These are phyloP conservation scores for Phytopythium kandeliae DNA, from an alignment of 352 stramenopile genomes.

Conservation along the genomic window DNA sequence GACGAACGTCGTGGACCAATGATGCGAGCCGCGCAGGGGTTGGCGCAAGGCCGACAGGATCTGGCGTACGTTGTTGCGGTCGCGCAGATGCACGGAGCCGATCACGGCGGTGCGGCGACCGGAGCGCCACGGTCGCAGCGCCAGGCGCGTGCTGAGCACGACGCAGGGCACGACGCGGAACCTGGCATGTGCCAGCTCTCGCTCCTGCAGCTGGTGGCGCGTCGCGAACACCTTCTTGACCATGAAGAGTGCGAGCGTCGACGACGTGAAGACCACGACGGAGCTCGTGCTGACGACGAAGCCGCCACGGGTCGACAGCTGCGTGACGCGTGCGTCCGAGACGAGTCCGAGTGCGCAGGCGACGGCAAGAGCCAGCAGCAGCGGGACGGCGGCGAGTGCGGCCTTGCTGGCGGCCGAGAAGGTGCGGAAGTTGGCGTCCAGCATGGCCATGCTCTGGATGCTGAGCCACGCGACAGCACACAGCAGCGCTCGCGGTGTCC, in stretches of 20 bases:
- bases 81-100: neutral
- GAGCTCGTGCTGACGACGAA: conserved; percentile 13
- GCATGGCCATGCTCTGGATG: conserved; percentile 16
- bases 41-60: conserved; percentile 5
- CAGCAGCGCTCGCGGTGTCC: conserved; percentile 13
- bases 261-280: conserved; percentile 18
- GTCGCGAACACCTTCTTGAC: conserved; percentile 16
- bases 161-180: conserved; percentile 17
- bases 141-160: conserved; percentile 14
- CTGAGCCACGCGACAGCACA: conserved; percentile 19
- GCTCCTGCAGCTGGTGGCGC: conserved; percentile 3
- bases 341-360: conserved; percentile 16
- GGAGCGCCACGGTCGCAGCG: conserved; percentile 1
- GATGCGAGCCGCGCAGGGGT: neutral
- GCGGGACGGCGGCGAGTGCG: conserved; percentile 16
- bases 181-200: neutral
- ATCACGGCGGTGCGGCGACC: neutral
- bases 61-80: conserved; percentile 2
- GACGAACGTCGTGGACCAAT: conserved; percentile 5
- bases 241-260: conserved; percentile 23
- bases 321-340: conserved; percentile 4
- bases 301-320: neutral
- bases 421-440: conserved; percentile 29
- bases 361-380: conserved; percentile 18
- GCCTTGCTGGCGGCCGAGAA: conserved; percentile 13